Conservation (phyloP, 768 basidiomycete genomes). For the Chlorophyllum brunneum region DNA sequence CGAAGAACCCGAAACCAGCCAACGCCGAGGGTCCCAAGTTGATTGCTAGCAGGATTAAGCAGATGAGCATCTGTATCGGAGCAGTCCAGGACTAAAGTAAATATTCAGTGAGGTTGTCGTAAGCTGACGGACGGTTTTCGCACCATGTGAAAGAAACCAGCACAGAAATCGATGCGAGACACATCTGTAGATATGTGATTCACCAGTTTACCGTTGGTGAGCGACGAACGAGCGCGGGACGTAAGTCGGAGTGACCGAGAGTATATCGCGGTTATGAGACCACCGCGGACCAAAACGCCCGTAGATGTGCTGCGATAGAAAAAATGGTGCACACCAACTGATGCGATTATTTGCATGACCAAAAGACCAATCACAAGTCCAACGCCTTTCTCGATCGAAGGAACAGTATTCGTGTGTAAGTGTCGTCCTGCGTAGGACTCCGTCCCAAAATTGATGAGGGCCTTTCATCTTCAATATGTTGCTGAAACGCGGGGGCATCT, state of each 20-base stretch:
- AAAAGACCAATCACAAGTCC: conserved; percentile 73
- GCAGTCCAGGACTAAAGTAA: conserved; percentile 60
- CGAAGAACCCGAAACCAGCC: conserved; percentile 54
- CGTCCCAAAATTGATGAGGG: conserved; percentile 67
- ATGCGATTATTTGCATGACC: conserved; percentile 60
- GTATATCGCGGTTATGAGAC: conserved; percentile 86
- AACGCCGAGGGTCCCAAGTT: conserved; percentile 66
- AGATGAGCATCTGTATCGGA: conserved; percentile 74
- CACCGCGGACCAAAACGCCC: conserved; percentile 80
- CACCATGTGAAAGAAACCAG: conserved; percentile 74
- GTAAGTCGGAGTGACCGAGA: conserved; percentile 72
- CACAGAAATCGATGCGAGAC: conserved; percentile 86
- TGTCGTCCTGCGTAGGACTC: conserved; percentile 52
- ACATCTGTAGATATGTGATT: conserved; percentile 94
- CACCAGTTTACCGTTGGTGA: conserved; percentile 86
- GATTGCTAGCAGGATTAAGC: conserved; percentile 67
- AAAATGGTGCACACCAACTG: conserved; percentile 74
- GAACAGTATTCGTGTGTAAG: conserved; percentile 29
- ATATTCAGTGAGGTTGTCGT: neutral
- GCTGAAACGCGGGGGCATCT: neutral
- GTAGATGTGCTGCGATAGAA: conserved; percentile 72
- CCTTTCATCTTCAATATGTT: conserved; percentile 30
- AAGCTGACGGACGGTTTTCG: conserved; percentile 1
- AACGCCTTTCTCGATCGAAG: conserved; percentile 54
- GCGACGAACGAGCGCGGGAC: conserved; percentile 70